Base-by-base conservation (phyloP, 345 rosid species). In the Rhodomyrtus tomentosa region DNA sequence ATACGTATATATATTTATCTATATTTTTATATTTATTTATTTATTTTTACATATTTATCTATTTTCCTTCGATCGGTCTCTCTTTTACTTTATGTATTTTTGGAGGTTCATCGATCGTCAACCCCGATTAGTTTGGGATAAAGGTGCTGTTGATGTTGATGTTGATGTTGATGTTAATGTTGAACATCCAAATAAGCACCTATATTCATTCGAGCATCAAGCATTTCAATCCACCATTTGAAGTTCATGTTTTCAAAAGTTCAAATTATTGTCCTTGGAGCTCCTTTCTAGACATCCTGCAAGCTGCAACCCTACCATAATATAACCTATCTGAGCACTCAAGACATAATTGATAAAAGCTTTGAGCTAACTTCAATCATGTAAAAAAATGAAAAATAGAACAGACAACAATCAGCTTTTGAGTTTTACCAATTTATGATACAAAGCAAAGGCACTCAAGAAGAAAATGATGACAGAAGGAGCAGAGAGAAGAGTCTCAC, bases 401-500 rank as follows among this genome's bases (percentile, higher is more conserved):
- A 68, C 45, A 36, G 45, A 68, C 45, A 68, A 5, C 79, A 36
- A 45, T 32, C 79, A 68, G 79, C 45, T 68, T 36, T 68, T 68
- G 25, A 36, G 24, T 18, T 68, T 36, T 36, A 68, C 45, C 0
- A 1, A 68, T 68, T 36, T 68, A 68, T 82, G n/a, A 82, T 24
- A 22, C 18, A 55, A 27, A 36, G 58, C 83, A 49, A 73, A 68
- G 45, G 79, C 45, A 68, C 25, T 68, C 79, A 9, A 54, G 38
- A 83, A n/a, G 55, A 58, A 22, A 55, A 82, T 68, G 73, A 53
- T 36, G 73, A 81, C 49, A 87, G 73, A 22, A n/a, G 79, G 20
- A 59, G 82, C 52, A 15, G 32, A 14, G 21, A 83, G 29, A 85
- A 29, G 81, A 84, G 76, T 90, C 95, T 83, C 87, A 96, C 99